phyloP scores from a whole-genome alignment of 1,284 basidiomycete genomes.

The Coniferiporia weirii region DNA sequence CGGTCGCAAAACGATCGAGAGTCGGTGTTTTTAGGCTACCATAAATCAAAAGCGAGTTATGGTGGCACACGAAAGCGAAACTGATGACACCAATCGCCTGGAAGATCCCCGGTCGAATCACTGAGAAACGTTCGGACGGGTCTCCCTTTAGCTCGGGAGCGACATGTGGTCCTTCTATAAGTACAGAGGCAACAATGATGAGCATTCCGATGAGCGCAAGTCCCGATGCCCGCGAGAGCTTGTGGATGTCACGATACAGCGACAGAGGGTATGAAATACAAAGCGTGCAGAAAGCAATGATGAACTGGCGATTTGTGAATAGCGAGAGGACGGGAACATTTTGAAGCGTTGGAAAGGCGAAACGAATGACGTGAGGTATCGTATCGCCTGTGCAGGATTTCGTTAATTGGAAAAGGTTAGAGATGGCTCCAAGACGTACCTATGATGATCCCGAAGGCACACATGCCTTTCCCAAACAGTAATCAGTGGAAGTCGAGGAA shows the following conservation, averaged over 20 bases:
- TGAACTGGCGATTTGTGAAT: conserved; percentile 82
- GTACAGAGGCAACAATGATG: conserved; percentile 86
- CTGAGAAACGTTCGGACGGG: conserved; percentile 61
- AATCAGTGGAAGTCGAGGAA: conserved; percentile 1
- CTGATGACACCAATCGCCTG: conserved; percentile 94
- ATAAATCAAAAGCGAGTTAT: conserved; percentile 93
- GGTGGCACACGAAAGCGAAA: conserved; percentile 93
- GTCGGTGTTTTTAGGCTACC: conserved; percentile 91
- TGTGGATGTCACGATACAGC: conserved; percentile 95
- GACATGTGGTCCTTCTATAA: conserved; percentile 83
- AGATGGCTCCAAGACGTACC: conserved; percentile 32
- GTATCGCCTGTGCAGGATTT: conserved; percentile 72
- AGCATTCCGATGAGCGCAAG: conserved; percentile 91
- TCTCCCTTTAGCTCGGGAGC: conserved; percentile 75
- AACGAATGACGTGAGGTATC: conserved; percentile 90
- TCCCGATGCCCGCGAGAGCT: conserved; percentile 88
- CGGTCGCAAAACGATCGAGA: conserved; percentile 87
- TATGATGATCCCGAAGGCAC: conserved; percentile 92
- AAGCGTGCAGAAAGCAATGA: conserved; percentile 82
- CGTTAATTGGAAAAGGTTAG: conserved; percentile 29
- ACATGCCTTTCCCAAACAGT: conserved; percentile 63
- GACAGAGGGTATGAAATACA: conserved; percentile 93
- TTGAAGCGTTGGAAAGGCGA: conserved; percentile 74
- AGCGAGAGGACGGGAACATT: conserved; percentile 68
- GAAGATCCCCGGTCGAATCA: conserved; percentile 76